phyloP scores from a whole-genome alignment of 768 basidiomycete genomes.

The Heimioporus sp. region DNA sequence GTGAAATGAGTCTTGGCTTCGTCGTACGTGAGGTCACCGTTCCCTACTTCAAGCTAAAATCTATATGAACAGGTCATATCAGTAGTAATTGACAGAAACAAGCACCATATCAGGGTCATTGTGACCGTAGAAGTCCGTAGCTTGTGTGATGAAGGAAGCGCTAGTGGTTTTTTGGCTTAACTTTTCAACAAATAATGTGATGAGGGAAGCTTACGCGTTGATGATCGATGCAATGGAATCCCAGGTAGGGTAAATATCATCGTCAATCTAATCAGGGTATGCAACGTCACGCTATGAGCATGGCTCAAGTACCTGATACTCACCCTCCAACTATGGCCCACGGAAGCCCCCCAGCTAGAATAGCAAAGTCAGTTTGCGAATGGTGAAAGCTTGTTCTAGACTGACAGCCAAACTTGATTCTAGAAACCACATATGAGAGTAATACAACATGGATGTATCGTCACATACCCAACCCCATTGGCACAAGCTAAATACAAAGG shows the following conservation, averaged over 20 bases:
- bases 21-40: constrained; percentile 57
- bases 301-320: constrained; percentile 1
- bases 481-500: constrained; percentile 59
- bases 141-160: constrained; percentile 61
- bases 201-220: constrained; percentile 40
- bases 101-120: constrained; percentile 66
- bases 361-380: background rate
- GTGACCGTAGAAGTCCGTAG: constrained; percentile 60
- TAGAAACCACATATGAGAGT: constrained; percentile 17
- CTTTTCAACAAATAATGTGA: background rate
- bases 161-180: constrained; percentile 28
- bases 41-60: constrained; percentile 57
- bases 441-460: background rate
- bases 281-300: background rate
- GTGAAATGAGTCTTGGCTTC: constrained; percentile 71
- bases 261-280: constrained; percentile 10
- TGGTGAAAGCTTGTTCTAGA: constrained; percentile 23
- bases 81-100: background rate
- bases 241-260: constrained; percentile 43
- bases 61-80: constrained; percentile 3
- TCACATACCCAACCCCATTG: constrained; percentile 62
- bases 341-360: constrained; percentile 34
- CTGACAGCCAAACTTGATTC: constrained; percentile 65
- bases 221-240: constrained; percentile 50
- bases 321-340: constrained; percentile 45